phyloP scores from a whole-genome alignment of 225 moss, liverwort and hornwort species.

The Thuidium tamariscinum region DNA sequence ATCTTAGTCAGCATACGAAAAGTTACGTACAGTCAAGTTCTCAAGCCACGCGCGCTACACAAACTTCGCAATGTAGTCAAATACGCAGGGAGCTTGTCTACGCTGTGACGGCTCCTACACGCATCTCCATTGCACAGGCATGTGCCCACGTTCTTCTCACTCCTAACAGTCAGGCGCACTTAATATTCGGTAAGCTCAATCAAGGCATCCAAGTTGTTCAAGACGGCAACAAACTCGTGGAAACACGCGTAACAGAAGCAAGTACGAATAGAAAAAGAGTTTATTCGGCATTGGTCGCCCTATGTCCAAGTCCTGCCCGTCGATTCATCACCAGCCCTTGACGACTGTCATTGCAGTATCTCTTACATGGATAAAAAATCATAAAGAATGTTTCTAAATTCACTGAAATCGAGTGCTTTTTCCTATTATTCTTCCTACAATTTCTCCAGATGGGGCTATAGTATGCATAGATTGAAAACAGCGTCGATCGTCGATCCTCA shows the following conservation, averaged over 20 bases:
- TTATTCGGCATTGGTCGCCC: not conserved
- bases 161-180: too few species aligned
- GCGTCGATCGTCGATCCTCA: not conserved
- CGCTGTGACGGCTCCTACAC: not conserved
- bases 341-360: not conserved
- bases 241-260: not conserved
- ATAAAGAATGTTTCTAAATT: not conserved
- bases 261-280: not conserved
- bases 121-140: not conserved
- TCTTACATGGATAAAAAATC: not conserved
- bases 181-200: not conserved
- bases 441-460: not conserved
- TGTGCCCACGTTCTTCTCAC: not conserved
- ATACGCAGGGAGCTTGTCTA: not conserved
- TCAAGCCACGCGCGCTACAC: not conserved
- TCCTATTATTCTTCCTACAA: not conserved
- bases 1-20: not conserved
- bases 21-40: not conserved
- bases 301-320: not conserved
- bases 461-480: not conserved
- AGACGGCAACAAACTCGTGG: not conserved
- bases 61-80: not conserved
- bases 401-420: not conserved
- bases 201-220: not conserved
- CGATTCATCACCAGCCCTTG: not conserved